A percentile compares a stretch with the other conserved stretches of the same genome.
phyloP scores from a whole-genome alignment of 2,329 filamentous ascomycete species.

The Aspergillus sp. region DNA sequence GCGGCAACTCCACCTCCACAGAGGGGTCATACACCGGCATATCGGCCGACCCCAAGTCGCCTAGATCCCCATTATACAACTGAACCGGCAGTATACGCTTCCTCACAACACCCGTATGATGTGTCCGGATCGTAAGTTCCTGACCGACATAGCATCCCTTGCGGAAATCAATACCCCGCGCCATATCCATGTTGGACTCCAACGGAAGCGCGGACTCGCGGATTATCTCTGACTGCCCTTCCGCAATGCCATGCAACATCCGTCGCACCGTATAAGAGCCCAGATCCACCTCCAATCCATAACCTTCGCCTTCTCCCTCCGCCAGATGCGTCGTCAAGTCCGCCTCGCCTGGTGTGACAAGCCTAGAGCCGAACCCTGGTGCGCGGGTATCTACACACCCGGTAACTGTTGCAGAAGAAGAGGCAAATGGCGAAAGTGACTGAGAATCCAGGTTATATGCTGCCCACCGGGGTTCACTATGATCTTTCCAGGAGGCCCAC shows the following conservation, averaged over 20 bases:
- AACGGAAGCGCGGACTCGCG: slow-evolving; percentile 74
- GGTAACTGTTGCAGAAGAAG: slow-evolving; percentile 26
- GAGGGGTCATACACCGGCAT: slow-evolving; percentile 41
- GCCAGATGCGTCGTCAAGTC: slow-evolving; percentile 35
- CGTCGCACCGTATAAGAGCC: slow-evolving; percentile 72
- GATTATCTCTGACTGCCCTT: slow-evolving; percentile 79
- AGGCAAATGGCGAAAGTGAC: slow-evolving; percentile 33
- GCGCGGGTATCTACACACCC: slow-evolving; percentile 45
- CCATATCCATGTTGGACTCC: slow-evolving; percentile 86
- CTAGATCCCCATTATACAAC: slow-evolving; percentile 60
- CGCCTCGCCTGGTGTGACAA: slow-evolving; percentile 41
- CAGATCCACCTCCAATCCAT: slow-evolving; percentile 53
- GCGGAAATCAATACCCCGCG: slow-evolving; percentile 83
- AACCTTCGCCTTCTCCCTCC: slow-evolving; percentile 38
- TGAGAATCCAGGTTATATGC: slow-evolving; percentile 42
- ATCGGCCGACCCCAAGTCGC: slow-evolving; percentile 52
- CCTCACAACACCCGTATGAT: slow-evolving; percentile 89
- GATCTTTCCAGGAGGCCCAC: slow-evolving; percentile 74
- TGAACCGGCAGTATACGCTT: slow-evolving; percentile 84
- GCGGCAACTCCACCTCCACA: slow-evolving; percentile 32
- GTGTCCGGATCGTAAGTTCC: slow-evolving; percentile 92
- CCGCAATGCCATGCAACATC: slow-evolving; percentile 78
- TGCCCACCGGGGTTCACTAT: slow-evolving; percentile 39
- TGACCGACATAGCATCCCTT: slow-evolving; percentile 98
- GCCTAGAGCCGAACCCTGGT: slow-evolving; percentile 42